Percentiles rank a stretch among this genome's conserved stretches.
Conservation (phyloP, 768 basidiomycete species). For the Tricholoma saponaceum region DNA sequence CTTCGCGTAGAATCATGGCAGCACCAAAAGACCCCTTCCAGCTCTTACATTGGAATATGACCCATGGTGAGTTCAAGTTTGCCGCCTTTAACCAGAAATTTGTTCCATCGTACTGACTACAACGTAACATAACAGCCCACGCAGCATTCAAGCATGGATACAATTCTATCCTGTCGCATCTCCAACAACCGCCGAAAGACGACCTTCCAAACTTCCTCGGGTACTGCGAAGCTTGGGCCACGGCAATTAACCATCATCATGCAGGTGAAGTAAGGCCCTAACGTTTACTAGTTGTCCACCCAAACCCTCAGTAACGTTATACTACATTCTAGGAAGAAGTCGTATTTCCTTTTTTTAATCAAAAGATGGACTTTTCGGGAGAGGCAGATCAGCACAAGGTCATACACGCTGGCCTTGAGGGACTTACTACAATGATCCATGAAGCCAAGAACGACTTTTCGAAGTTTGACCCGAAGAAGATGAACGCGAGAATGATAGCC, state of each 20-base stretch:
- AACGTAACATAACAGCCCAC: conserved; percentile 22
- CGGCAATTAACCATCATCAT: conserved; percentile 31
- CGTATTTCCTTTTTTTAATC: conserved; percentile 32
- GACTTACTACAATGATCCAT: conserved; percentile 20
- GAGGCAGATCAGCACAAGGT: conserved; percentile 32
- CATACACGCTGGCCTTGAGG: conserved; percentile 26
- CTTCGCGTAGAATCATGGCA: conserved; percentile 6
- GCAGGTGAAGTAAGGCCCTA: conserved; percentile 24
- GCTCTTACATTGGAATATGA: conserved; percentile 15
- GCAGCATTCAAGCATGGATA: conserved; percentile 32
- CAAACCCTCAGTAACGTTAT: neutral
- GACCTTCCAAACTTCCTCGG: conserved; percentile 37
- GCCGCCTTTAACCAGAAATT: neutral
- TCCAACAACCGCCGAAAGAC: conserved; percentile 29
- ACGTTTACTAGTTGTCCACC: neutral
- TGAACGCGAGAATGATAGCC: conserved; percentile 24
- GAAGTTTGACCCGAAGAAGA: conserved; percentile 24
- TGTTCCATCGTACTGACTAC: neutral
- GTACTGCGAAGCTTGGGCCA: conserved; percentile 34
- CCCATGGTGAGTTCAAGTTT: conserved; percentile 6
- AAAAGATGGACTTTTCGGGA: conserved; percentile 32
- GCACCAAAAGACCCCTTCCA: conserved; percentile 16
- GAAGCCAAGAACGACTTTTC: conserved; percentile 20
- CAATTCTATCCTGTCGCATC: conserved; percentile 28
- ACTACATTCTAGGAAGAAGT: conserved; percentile 18